Evolutionary conservation across 2,329 filamentous ascomycete genomes (phyloP), one percentile per base, ranked within the genome.

Genomic region (Lomentospora prolificans): DNA sequence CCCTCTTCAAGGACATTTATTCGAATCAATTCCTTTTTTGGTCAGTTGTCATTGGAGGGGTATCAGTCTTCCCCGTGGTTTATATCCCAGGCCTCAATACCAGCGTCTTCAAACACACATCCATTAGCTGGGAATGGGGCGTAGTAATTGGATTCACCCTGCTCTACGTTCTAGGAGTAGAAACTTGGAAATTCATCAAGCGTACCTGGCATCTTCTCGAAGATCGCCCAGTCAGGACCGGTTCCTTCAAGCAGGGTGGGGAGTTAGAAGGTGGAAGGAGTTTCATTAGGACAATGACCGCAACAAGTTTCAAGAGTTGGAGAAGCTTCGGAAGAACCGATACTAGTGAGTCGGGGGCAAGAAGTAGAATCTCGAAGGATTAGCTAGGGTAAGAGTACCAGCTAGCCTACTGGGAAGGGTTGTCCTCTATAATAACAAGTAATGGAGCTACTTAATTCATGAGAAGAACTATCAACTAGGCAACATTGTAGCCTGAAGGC

Each of bases 61-160:
- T 85, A n/a, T 81, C 79, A 50, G 82, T 85, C 2, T 84, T 86
- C 64, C 80, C 82, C 2, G 79, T 84, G 9, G 75, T 87, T n/a
- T 88, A 90, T 66, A 87, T 90, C 51, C 86, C 86, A 0, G 77
- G 76, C 55, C 73, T 90, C 60, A 89, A 87, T 71, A 78, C 73
- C 14, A 76, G 77, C 27, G 85, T 90, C 36, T 89, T 90, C 75
- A 86, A 87, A 71, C 86, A 90, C 70, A 77, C 72, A 6, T 77
- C 75, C 17, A 89, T 90, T 61, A 77, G 73, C 17, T 90, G 87
- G 87, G 87, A 90, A 66, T 90, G 86, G 86, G 81, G 77, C 1
- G 72, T 90, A 4, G 80, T 86, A 0, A 73, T 88, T 30, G 78
- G 82, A 19, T 81, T 80, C 57, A 78, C 84, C 0, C 60, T 84